Conservation (phyloP, 352 stramenopile species). For the Globisporangium camurandrum region DNA sequence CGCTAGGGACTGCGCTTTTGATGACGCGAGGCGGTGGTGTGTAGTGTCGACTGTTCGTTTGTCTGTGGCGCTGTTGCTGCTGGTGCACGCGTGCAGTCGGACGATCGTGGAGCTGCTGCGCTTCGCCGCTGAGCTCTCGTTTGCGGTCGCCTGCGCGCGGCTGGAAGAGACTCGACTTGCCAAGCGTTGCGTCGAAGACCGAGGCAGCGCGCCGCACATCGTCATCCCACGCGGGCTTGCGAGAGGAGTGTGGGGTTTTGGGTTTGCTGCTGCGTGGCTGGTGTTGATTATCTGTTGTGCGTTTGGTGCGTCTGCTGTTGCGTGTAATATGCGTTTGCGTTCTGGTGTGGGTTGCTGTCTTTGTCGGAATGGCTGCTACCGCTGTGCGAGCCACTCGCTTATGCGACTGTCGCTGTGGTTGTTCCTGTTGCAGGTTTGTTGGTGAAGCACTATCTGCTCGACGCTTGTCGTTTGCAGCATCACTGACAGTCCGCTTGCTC, state of each 20-base stretch:
- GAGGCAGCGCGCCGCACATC: slow-evolving; percentile 19
- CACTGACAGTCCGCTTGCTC: background rate
- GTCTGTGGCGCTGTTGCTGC: background rate
- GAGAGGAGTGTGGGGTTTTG: too few species aligned
- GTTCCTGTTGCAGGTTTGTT: background rate
- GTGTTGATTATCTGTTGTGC: background rate
- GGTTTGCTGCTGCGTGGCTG: too few species aligned
- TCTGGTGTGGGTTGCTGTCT: background rate
- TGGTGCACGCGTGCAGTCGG: background rate
- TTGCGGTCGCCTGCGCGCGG: slow-evolving; percentile 29
- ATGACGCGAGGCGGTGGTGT: too few species aligned
- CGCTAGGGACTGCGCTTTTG: too few species aligned
- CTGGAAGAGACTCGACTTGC: slow-evolving; percentile 46
- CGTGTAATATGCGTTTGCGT: background rate
- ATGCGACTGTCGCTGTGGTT: background rate
- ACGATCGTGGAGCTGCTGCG: slow-evolving; percentile 6
- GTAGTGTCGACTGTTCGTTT: too few species aligned
- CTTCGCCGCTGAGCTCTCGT: slow-evolving; percentile 16
- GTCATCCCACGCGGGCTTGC: slow-evolving; percentile 39
- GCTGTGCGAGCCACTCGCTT: background rate
- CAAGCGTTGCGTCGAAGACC: slow-evolving; percentile 47
- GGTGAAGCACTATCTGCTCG: background rate
- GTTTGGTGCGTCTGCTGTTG: background rate
- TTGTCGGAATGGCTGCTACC: background rate
- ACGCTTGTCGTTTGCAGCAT: background rate